Evolutionary conservation across 164 flowering plant species (phyloP), one percentile per base, ranked within the genome.

Genomic region (Aristolochia contorta): DNA sequence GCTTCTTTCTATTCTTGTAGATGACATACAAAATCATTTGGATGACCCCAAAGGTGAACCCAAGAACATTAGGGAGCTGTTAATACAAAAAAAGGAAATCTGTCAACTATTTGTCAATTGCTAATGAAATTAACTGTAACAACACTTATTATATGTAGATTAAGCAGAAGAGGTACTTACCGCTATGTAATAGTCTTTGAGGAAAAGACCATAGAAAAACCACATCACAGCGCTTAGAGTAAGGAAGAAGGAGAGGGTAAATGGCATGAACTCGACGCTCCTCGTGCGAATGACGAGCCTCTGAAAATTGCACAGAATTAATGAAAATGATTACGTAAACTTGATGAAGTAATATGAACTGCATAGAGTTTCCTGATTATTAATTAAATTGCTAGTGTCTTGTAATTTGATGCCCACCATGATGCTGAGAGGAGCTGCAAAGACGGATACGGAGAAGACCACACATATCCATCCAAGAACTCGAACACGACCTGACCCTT

Each of bases 211-310:
- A 56, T 87, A 84, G 54, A 69, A 76, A 78, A 87, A 84, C 94
- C 94, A 87, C 80, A 71, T 71, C 46, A 84, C 70, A 12, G 90
- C 94, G 23, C 82, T 76, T 21, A 84, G 7, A 0, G 88, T 84
- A 59, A 87, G 85, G 72, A 76, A 87, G 56, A 81, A 71, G 4
- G 88, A 84, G 41, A 87, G 55, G n/a, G 59, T 63, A 46, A 84
- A 77, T 3, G 94, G 94, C 94, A 87, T 87, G 77, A 69, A 85
- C 69, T 84, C 95, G 6, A 83, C 91, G 48, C 95, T 85, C 70
- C 75, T 85, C 4, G 89, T 87, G 37, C 65, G 70, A 30, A 84
- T 83, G 8, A 85, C 95, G 67, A 73, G 68, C 65, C 80, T 75
- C 95, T 83, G 80, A 53, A 57, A 16, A 24, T 16, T 10, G 56